Evolutionary conservation across 164 flowering plant species (phyloP).

Genomic region (Macadamia tetraphylla): DNA sequence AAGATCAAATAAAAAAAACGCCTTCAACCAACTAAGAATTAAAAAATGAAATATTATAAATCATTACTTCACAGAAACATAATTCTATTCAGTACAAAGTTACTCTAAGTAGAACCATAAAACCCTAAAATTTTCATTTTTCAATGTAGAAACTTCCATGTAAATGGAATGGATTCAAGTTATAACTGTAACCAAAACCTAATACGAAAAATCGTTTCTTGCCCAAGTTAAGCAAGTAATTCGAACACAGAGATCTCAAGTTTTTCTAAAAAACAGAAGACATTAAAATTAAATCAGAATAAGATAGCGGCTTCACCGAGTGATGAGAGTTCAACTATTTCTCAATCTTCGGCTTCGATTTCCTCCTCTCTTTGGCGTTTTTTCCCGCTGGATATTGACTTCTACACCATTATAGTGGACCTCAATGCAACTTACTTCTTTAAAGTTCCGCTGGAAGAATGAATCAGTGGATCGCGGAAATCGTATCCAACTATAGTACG

Average conservation of each 20-base stretch:
- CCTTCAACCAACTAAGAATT: no score
- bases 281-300: background rate
- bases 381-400: constrained; percentile 15
- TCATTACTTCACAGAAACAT: no score
- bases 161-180: background rate
- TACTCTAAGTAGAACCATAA: background rate
- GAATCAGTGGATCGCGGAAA: no score
- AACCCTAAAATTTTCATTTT: background rate
- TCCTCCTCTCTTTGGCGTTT: constrained; percentile 26
- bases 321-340: constrained; percentile 11
- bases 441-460: background rate
- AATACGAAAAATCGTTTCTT: background rate
- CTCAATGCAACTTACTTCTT: background rate
- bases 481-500: no score
- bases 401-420: constrained; percentile 4
- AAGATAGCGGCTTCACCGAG: constrained; percentile 11
- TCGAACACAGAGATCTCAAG: background rate
- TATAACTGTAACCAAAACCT: background rate
- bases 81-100: no score
- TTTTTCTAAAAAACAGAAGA: background rate
- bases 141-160: background rate
- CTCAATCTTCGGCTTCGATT: constrained; percentile 1
- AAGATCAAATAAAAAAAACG: no score
- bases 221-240: background rate
- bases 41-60: no score